Conservation (phyloP, 805 yeast species). For the Zygosaccharomyces siamensis region DNA sequence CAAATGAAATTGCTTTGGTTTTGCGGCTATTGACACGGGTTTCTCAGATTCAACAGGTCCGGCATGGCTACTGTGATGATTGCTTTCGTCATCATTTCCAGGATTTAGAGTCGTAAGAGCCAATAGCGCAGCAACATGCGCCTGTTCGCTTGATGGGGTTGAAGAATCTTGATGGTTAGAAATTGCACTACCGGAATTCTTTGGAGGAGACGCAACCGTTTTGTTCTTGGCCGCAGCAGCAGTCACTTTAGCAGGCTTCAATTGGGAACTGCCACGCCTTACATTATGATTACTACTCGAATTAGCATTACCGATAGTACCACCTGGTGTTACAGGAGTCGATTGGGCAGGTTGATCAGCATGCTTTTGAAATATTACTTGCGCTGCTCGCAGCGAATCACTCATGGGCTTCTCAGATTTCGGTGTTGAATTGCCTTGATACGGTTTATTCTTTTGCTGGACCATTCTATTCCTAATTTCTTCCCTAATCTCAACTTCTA, state of each 20-base stretch:
- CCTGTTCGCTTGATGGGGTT: slow-evolving; percentile 7
- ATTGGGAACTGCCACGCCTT: not conserved
- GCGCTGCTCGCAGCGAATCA: slow-evolving; percentile 31
- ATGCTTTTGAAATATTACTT: slow-evolving; percentile 30
- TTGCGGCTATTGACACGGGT: not conserved
- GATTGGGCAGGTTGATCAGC: slow-evolving; percentile 4
- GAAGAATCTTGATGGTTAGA: not conserved
- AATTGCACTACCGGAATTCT: not conserved
- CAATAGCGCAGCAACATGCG: slow-evolving; percentile 23
- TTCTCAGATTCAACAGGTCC: not conserved
- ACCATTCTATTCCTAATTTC: slow-evolving; percentile 1
- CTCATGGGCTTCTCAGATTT: slow-evolving; percentile 18
- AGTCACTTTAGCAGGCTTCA: not conserved
- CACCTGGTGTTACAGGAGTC: not conserved
- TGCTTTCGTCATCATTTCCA: slow-evolving; percentile 5
- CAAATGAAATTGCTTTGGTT: not conserved
- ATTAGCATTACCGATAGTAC: not conserved
- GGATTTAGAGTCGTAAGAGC: slow-evolving; percentile 18
- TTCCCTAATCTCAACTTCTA: not conserved
- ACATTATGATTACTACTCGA: not conserved
- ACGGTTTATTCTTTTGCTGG: slow-evolving; percentile 10
- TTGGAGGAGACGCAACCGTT: not conserved
- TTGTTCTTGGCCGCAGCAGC: not conserved
- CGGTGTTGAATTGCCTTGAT: slow-evolving; percentile 7
- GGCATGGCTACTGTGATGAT: not conserved